Evolutionary conservation across 139 green algal species (phyloP).

Genomic region (Closterium sp.): DNA sequence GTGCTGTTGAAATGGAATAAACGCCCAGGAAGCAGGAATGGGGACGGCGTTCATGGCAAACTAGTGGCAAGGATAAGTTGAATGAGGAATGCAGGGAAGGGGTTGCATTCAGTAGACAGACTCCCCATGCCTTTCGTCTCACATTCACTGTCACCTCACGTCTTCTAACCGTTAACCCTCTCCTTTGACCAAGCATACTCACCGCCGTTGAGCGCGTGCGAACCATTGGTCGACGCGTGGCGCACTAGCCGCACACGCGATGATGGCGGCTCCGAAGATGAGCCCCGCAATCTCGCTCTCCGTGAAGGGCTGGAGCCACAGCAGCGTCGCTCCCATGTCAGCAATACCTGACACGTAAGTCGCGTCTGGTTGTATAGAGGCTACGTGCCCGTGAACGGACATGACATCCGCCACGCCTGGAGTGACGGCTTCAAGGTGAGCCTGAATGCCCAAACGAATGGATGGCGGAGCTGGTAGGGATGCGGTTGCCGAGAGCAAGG

Average conservation of each 20-base stretch:
- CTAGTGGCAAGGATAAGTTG: neutral
- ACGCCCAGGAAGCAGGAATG: neutral
- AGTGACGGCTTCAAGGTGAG: neutral
- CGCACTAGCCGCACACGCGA: neutral
- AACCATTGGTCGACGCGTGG: neutral
- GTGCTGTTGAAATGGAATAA: neutral
- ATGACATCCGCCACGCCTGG: neutral
- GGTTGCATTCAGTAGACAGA: too few species aligned
- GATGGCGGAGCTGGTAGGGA: neutral
- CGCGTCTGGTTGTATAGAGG: neutral
- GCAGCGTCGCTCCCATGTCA: neutral
- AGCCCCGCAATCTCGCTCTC: neutral
- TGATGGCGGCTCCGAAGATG: neutral
- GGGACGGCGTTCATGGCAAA: neutral
- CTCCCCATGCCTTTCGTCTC: neutral
- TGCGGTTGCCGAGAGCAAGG: neutral
- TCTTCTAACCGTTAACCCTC: too few species aligned
- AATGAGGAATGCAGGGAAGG: neutral
- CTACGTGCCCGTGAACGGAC: neutral
- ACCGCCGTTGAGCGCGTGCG: neutral
- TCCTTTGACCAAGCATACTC: neutral
- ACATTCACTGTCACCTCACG: neutral
- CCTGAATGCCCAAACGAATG: neutral
- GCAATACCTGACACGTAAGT: neutral
- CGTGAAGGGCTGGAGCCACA: neutral